Conservation (phyloP, 129 eudicot genomes). For the Ambrosia trifida region DNA sequence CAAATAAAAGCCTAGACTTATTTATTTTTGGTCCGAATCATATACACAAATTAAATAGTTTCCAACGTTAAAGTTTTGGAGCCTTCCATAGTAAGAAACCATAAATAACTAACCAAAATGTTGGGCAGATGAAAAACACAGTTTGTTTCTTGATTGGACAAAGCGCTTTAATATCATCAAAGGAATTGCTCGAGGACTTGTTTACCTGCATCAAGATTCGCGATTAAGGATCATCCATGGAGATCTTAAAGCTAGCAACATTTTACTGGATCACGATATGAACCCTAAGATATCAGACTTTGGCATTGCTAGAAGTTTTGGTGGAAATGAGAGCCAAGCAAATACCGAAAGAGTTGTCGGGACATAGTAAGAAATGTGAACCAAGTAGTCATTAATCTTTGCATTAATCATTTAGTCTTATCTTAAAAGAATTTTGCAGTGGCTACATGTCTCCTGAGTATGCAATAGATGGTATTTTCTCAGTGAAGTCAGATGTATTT, state of each 20-base stretch:
- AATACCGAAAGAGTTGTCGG: conserved; percentile 40
- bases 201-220: conserved; percentile 43
- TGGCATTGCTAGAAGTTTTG: conserved; percentile 43
- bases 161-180: conserved; percentile 35
- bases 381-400: neutral
- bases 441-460: neutral
- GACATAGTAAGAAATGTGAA: conserved; percentile 24
- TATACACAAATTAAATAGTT: neutral
- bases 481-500: conserved; percentile 6
- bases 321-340: conserved; percentile 37
- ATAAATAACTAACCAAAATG: neutral
- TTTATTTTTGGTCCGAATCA: neutral
- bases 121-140: conserved; percentile 22
- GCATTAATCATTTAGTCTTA: neutral
- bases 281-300: conserved; percentile 44
- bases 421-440: too few species aligned
- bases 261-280: conserved; percentile 39
- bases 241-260: conserved; percentile 42
- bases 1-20: too few species aligned
- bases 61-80: neutral
- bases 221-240: conserved; percentile 4
- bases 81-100: neutral
- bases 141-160: conserved; percentile 24
- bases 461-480: neutral
- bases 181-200: conserved; percentile 41